These are phyloP conservation scores for Anthoceros angustus DNA, from an alignment of 225 moss, liverwort and hornwort species.

Conservation along the genomic window DNA sequence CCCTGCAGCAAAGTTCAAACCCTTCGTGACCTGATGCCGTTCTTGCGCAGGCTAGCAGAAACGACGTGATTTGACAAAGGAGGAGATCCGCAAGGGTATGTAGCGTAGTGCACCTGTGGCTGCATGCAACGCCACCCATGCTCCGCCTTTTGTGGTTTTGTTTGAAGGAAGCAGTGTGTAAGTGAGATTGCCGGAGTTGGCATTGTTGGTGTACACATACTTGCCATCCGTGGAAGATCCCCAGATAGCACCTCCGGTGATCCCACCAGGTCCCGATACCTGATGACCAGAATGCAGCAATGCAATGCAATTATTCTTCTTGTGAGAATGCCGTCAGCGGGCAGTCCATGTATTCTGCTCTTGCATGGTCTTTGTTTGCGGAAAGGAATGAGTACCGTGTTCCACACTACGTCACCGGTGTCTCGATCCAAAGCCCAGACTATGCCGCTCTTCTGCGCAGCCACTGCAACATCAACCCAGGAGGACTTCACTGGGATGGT, in stretches of 20 bases:
- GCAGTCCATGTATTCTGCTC: too few species aligned
- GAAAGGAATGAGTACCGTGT: background rate
- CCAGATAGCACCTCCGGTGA: background rate
- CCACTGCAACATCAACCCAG: constrained; percentile 5
- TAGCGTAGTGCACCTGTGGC: background rate
- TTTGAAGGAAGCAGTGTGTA: background rate
- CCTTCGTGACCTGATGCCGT: background rate
- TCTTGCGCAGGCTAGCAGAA: background rate
- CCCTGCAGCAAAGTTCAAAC: background rate
- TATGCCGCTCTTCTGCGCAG: constrained; percentile 8
- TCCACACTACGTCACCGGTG: constrained; percentile 6
- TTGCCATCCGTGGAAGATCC: background rate
- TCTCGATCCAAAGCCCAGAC: constrained; percentile 8
- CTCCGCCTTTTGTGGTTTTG: background rate
- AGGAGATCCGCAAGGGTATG: background rate
- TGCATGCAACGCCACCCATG: background rate
- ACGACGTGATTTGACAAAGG: background rate
- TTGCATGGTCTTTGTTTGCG: too few species aligned
- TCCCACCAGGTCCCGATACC: background rate
- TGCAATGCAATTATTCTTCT: too few species aligned
- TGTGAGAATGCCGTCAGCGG: too few species aligned
- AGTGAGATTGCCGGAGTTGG: background rate
- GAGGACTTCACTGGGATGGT: constrained; percentile 3
- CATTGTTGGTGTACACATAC: background rate
- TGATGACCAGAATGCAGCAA: too few species aligned